Conservation (phyloP, 192 early-diverging fungal species). For the Coemansia guatemalensis region DNA sequence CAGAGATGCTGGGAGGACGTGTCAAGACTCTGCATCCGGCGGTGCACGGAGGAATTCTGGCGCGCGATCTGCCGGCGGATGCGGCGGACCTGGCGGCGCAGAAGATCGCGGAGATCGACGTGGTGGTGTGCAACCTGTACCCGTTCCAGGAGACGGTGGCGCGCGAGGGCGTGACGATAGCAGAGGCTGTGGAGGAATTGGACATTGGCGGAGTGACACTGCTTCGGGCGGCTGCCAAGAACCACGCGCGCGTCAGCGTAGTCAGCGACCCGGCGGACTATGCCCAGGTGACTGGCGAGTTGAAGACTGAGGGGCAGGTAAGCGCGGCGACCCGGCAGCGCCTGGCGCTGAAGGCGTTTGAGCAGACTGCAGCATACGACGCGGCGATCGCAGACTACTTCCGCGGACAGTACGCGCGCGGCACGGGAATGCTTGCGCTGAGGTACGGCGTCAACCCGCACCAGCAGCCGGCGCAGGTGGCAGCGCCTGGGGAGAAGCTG, state of each 20-base stretch:
- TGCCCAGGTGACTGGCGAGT: conserved; percentile 70
- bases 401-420: conserved; percentile 83
- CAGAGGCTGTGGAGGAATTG: conserved; percentile 96
- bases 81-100: conserved; percentile 83
- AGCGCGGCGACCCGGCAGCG: conserved; percentile 70
- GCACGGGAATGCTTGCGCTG: conserved; percentile 74
- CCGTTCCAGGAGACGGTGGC: conserved; percentile 96
- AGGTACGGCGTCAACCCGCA: conserved; percentile 99
- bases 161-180: conserved; percentile 83
- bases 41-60: conserved; percentile 96
- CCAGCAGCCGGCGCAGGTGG: conserved; percentile 94
- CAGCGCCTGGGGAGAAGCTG: conserved; percentile 42
- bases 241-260: conserved; percentile 93
- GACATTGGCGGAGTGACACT: conserved; percentile 99
- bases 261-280: conserved; percentile 94
- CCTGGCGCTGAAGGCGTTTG: conserved; percentile 94
- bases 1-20: conserved; percentile 98
- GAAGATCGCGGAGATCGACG: conserved; percentile 90
- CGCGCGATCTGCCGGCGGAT: conserved; percentile 81
- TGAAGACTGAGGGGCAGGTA: conserved; percentile 64
- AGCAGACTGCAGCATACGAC: conserved; percentile 95
- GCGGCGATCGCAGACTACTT: conserved; percentile 93
- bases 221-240: conserved; percentile 98
- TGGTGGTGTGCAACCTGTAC: conserved; percentile 98
- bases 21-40: conserved; percentile 99